Base-by-base conservation (phyloP, 2,329 filamentous ascomycete genomes). In the Rutstroemia sp. region DNA sequence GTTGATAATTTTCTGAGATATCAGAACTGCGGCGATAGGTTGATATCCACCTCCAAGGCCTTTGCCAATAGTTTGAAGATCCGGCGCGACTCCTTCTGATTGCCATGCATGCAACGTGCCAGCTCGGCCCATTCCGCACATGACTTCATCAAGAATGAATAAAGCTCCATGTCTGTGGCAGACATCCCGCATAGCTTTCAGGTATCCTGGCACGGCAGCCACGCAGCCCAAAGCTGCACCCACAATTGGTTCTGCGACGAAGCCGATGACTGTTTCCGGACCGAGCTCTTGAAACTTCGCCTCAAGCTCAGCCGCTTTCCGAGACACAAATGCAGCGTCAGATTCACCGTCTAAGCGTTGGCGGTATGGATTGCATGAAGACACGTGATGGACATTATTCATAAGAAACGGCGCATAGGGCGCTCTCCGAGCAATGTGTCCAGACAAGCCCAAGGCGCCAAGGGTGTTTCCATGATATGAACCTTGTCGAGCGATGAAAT, bases 71-170 rank as follows among this genome's bases (percentile, higher is more conserved):
- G 83, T 82, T 67, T 86, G 78, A 4, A 89, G 76, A 63, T 89
- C 86, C 0, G 86, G 86, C 4, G 73, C 73, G 6, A 78, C 72
- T 12, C 70, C 73, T 50, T 80, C 74, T 38, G 76, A 70, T 62
- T 82, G 74, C 78, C 77, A 83, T 14, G 78, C 76, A 72, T 85
- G 75, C 64, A 84, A 65, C 58, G 70, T 76, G 3, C 78, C 79
- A 3, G 71, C 72, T 2, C 79, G 72, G 9, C 80, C 80, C 71
- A 78, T 76, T 5, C 80, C 79, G 58, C 75, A 78, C 82, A 87
- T 86, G 56, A 86, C 74, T 65, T 92, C 89, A 64, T 94, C 89
- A 0, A 92, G 72, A 47, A 92, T 85, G n/a, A 94, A 74, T 0
- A 94, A 77, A 0, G 85, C 82, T 0, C 86, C 88, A 65, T 92